Evolutionary conservation across 129 eudicot genomes (phyloP), one percentile per base, ranked within the genome.

Genomic region (Centella asiatica): DNA sequence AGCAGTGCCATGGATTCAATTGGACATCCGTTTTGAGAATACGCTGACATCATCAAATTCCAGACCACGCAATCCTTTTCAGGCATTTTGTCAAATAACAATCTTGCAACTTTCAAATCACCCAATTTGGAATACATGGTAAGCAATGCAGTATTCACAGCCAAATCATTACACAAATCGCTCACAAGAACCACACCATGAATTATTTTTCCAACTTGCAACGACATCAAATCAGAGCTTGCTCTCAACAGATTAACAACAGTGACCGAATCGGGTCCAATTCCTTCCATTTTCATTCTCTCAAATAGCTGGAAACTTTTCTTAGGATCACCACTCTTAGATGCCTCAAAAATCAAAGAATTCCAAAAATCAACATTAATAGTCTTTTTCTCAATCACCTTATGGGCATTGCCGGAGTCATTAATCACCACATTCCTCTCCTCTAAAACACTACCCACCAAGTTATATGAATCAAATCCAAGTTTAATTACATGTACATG

Each of bases 11-110:
- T 34, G 19, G 72, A 57, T 57, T 72, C 40, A 44, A 7, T 5
- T 7, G 66, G 66, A 6, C 5, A n/a, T 25, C 77, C 72, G 19
- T 57, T 55, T 15, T 36, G 59, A 34, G 61, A 64, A 57, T 65
- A 65, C 0, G 60, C 71, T 25, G 77, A 65, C 14, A 72, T 65
- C 72, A 72, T 72, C 55, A 72, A 28, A 61, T 72, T 72, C 77
- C 77, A 72, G 52, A 57, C 71, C 4, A 72, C 72, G 13, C 72
- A 40, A 46, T 72, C 72, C 47, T 23, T 72, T 28, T 27, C 55
- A 29, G 54, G 61, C 62, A 57, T 72, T 18, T 50, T 20, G 28
- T 65, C 72, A 58, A 72, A 72, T 44, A 72, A 45, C 62, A 72
- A 65, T 56, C 72, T 65, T 1, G 77, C 67, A 22, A 47, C 66